Base-by-base conservation (phyloP, 371 early-diverging fungal genomes). In the Syncephalastrum contaminatum region DNA sequence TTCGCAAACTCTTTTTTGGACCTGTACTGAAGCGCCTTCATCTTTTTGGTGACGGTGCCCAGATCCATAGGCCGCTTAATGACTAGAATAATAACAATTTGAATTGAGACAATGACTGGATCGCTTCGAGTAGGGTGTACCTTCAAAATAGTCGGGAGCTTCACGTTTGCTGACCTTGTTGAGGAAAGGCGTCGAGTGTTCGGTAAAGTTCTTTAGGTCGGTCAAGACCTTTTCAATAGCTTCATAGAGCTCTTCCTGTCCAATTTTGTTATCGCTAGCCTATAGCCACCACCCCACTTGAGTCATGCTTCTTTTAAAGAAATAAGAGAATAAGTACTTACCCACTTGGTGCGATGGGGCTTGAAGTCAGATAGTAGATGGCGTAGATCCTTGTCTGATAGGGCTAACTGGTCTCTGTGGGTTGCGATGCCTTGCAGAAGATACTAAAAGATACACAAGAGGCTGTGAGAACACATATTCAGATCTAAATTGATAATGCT, bases 41-140 rank as follows among this genome's bases (percentile, higher is more conserved):
- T 68, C 57, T 94, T 94, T 66, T 88, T 88, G 24, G 88, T 78
- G 55, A 96, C 90, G 20, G 91, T 91, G n/a, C 88, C 87, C 7
- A 96, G 69, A 77, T 95, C 95, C 95, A 96, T 96, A 0, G 97
- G 97, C n/a, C 86, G 71, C 64, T 88, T 88, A 51, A 96, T 93
- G 50, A 94, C 88, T 87, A 51, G 0, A 15, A 12, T 46, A 27
- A 39, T 7, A 43, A 43, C 18, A 2, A 27, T 4, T 16, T 12
- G 18, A 18, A 24, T 8, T 30, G 36, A 30, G 36, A 30, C 10
- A 30, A 8, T 6, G 36, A 30, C 36, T 12, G 36, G 1, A 30
- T 30, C 36, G 8, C 0, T 12, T 30, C 10, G 36, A 10, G 10
- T 1, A 30, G 1, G 27, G 40, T 50, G 8, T 69, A 80, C 83